Percentiles rank a stretch among this genome's conserved stretches.
phyloP scores from a whole-genome alignment of 202 grass and related monocot species.

The Brachypodium distachyon region DNA sequence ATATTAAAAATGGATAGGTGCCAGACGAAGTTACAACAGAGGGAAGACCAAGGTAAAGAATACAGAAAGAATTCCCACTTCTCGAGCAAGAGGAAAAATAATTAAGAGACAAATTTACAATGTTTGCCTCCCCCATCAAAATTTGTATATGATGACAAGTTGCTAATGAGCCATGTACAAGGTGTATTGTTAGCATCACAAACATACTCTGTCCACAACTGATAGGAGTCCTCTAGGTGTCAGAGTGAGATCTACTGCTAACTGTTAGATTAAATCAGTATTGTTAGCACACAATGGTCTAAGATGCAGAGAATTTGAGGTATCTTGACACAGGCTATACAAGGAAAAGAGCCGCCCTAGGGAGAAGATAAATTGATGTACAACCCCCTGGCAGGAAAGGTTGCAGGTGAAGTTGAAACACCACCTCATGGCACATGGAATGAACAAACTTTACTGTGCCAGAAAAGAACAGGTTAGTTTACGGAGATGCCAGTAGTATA shows the following conservation, averaged over 20 bases:
- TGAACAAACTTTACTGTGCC: slow-evolving; percentile 21
- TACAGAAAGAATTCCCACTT: background rate
- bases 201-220: too few species aligned
- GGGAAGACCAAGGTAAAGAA: background rate
- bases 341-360: background rate
- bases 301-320: background rate
- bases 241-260: slow-evolving; percentile 24
- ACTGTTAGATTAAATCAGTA: background rate
- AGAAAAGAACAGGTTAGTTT: slow-evolving; percentile 29
- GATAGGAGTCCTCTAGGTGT: slow-evolving; percentile 17
- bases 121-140: slow-evolving; percentile 5
- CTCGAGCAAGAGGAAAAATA: background rate
- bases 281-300: slow-evolving; percentile 30
- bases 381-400: background rate
- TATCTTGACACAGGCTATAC: slow-evolving; percentile 9
- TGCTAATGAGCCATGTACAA: slow-evolving; percentile 29
- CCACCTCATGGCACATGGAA: background rate
- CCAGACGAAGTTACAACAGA: background rate
- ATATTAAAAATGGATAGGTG: background rate
- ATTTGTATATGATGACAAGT: slow-evolving; percentile 12
- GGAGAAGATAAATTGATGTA: slow-evolving; percentile 10
- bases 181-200: too few species aligned
- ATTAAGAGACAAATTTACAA: background rate
- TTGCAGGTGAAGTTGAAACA: slow-evolving; percentile 7
- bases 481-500: slow-evolving; percentile 14